Conservation (phyloP, 495 filamentous ascomycete genomes). For the Penicillium dipodomyicola region DNA sequence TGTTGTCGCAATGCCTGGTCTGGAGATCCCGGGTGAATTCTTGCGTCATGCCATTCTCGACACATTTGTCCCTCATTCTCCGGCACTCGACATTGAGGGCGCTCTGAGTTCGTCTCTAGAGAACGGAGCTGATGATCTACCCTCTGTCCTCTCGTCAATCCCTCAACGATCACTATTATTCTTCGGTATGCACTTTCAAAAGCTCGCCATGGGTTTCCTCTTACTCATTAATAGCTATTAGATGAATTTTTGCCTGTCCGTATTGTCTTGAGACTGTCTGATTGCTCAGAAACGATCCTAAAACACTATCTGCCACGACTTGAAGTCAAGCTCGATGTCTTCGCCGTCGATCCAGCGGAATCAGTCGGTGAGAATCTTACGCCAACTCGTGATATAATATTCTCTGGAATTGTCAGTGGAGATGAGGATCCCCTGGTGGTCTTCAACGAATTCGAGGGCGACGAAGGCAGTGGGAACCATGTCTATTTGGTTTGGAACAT, state of each 20-base stretch:
- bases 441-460: conserved; percentile 53
- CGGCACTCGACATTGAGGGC: conserved; percentile 63
- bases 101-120: conserved; percentile 49
- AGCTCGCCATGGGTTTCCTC: conserved; percentile 28
- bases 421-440: conserved; percentile 62
- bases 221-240: conserved; percentile 65
- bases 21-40: conserved; percentile 54
- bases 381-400: conserved; percentile 63
- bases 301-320: conserved; percentile 61
- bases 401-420: conserved; percentile 57
- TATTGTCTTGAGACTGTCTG: conserved; percentile 66
- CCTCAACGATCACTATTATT: conserved; percentile 55
- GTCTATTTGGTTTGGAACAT: conserved; percentile 80
- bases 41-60: conserved; percentile 70
- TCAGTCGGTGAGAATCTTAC: conserved; percentile 43
- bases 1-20: conserved; percentile 39
- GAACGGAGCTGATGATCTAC: conserved; percentile 45
- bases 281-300: conserved; percentile 56
- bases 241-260: conserved; percentile 78
- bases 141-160: conserved; percentile 49
- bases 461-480: conserved; percentile 53
- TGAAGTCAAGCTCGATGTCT: conserved; percentile 65
- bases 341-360: conserved; percentile 61
- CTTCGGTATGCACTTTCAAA: conserved; percentile 60
- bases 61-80: conserved; percentile 72